phyloP scores from a whole-genome alignment of 2,329 filamentous ascomycete genomes.

The Alternaria infectoria region DNA sequence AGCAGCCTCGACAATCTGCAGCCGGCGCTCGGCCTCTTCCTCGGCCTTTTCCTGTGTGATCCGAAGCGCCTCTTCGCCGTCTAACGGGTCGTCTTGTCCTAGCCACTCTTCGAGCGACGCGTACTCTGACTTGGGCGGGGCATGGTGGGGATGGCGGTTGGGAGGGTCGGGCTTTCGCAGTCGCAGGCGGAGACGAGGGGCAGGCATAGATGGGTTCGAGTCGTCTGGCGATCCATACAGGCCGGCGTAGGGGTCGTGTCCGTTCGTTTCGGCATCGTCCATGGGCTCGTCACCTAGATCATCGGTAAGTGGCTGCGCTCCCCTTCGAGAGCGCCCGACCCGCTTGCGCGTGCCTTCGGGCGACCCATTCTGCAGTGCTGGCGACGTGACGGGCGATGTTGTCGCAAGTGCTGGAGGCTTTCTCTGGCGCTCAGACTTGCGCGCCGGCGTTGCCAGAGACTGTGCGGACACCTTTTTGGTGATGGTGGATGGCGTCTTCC shows the following conservation, averaged over 20 bases:
- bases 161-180: conserved; percentile 59
- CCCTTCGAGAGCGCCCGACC: conserved; percentile 29
- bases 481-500: conserved; percentile 21
- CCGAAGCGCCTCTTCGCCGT: conserved; percentile 50
- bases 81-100: conserved; percentile 57
- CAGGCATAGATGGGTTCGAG: conserved; percentile 25
- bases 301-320: conserved; percentile 24
- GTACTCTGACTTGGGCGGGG: conserved; percentile 54
- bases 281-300: conserved; percentile 16
- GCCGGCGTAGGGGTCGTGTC: conserved; percentile 27
- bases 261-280: conserved; percentile 19
- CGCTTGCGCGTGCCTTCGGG: conserved; percentile 29
- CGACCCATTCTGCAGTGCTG: conserved; percentile 20
- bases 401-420: conserved; percentile 26
- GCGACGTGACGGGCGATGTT: conserved; percentile 25
- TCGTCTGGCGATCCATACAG: conserved; percentile 28
- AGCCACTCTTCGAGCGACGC: conserved; percentile 70
- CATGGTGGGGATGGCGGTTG: conserved; percentile 60
- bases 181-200: conserved; percentile 54
- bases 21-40: conserved; percentile 72
- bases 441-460: conserved; percentile 29
- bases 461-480: conserved; percentile 32
- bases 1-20: conserved; percentile 74
- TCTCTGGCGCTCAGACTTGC: conserved; percentile 45
- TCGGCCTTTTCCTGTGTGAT: conserved; percentile 40